Base-by-base conservation (phyloP, 192 early-diverging fungal genomes). In the Geranomyces michiganensis region DNA sequence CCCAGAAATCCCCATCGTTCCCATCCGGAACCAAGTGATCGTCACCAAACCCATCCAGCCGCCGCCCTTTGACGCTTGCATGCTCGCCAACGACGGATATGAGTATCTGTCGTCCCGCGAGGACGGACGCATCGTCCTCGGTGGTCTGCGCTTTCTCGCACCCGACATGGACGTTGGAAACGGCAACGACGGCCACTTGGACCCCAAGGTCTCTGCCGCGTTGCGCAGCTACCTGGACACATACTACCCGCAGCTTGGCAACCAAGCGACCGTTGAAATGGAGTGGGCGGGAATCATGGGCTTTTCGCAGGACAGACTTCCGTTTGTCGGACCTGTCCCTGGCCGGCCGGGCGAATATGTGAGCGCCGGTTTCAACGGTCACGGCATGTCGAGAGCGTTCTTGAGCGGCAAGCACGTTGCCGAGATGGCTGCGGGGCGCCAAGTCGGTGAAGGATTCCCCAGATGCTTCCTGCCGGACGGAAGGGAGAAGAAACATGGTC, bases 251-350 rank as follows among this genome's bases (percentile, higher is more conserved):
- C 21, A 58, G 7, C 41, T 56, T 29, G 0, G 17, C 19, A 30
- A 27, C 27, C 9, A 46, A 32, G 58, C 72, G 7, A 48, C 62
- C 43, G 67, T 81, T 7, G 71, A 69, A 1, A 31, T 63, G n/a
- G 76, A 72, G 62, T 86, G 81, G 81, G 66, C 79, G 14, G 84
- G 84, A 17, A 83, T 86, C 63, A 81, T 86, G 74, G 84, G 76
- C 2, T 83, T 75, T 48, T 78, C 71, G n/a, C 1, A 17, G 17
- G 79, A 81, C 48, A 21, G 62, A 31, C 36, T 74, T 31, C 84
- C 84, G 32, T 72, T 73, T 47, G 81, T 86, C 0, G 79, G 77
- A 1, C 55, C 43, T 14, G 58, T 85, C 44, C 56, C 31, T 19
- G 14, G 29, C 2, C 32, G 49, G 4, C 60, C 61, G 0, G 58